A percentile compares a stretch with the other conserved stretches of the same genome.
Conservation (phyloP, 1,284 basidiomycete genomes). For the Hemileia vastatrix region DNA sequence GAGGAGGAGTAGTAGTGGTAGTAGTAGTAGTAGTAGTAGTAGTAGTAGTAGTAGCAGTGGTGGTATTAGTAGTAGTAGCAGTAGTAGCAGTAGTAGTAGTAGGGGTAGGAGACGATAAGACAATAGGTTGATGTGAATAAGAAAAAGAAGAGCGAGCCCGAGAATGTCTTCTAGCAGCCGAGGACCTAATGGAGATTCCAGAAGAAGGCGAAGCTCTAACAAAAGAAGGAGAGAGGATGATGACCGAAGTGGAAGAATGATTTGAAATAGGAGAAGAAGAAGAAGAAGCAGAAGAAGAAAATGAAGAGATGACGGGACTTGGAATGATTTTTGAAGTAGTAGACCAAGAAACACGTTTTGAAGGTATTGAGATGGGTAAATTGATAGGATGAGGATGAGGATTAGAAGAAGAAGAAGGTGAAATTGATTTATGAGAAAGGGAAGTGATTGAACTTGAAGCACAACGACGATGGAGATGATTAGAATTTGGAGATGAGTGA, state of each 20-base stretch:
- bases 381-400: neutral
- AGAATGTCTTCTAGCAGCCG: neutral
- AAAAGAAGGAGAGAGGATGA: neutral
- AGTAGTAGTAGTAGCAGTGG: neutral
- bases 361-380: neutral
- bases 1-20: neutral
- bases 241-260: neutral
- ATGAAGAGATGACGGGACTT: too few species aligned
- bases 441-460: too few species aligned
- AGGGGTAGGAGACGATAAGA: neutral
- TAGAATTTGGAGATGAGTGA: too few species aligned
- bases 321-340: neutral
- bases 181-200: neutral
- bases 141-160: too few species aligned
- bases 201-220: neutral
- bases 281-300: too few species aligned
- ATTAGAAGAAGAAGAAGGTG: neutral
- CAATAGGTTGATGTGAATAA: neutral
- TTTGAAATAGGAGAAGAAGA: neutral
- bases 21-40: neutral
- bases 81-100: neutral
- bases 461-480: neutral
- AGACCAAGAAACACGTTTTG: neutral
- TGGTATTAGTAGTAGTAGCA: neutral
- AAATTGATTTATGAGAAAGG: too few species aligned